Percentiles rank a stretch among this genome's conserved stretches.
Conservation (phyloP, 768 basidiomycete genomes). For the Phlebiopsis flavidoalba region DNA sequence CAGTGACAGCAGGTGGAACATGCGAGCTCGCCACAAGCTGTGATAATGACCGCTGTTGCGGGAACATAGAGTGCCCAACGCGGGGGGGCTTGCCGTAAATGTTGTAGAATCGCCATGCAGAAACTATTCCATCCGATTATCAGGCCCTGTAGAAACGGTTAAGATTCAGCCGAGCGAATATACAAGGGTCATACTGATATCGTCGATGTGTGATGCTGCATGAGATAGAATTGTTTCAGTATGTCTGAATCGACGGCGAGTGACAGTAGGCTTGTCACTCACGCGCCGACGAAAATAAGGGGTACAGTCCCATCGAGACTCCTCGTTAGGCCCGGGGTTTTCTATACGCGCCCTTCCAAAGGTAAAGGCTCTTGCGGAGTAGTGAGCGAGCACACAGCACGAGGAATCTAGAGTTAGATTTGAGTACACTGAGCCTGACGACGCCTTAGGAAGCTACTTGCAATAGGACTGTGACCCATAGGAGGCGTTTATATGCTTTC, state of each 20-base stretch:
- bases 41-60: constrained; percentile 11
- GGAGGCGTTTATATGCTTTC: constrained; percentile 9
- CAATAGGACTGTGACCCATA: constrained; percentile 17
- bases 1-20: neutral
- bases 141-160: constrained; percentile 11
- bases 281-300: constrained; percentile 13
- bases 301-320: constrained; percentile 17
- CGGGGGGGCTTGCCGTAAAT: constrained; percentile 12
- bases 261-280: neutral
- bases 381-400: constrained; percentile 16
- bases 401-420: constrained; percentile 13
- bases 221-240: neutral
- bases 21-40: constrained; percentile 18
- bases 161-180: neutral
- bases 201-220: constrained; percentile 14
- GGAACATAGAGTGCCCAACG: constrained; percentile 19
- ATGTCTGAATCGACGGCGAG: neutral
- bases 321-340: constrained; percentile 9
- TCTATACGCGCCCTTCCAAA: constrained; percentile 16
- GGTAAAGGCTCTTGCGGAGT: constrained; percentile 17
- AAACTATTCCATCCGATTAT: constrained; percentile 22
- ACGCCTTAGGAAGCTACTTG: constrained; percentile 1
- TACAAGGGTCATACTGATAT: constrained; percentile 5
- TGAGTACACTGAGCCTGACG: neutral
- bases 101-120: constrained; percentile 23